Conservation (phyloP, 306 rosid species). For the Dicorynia guianensis region DNA sequence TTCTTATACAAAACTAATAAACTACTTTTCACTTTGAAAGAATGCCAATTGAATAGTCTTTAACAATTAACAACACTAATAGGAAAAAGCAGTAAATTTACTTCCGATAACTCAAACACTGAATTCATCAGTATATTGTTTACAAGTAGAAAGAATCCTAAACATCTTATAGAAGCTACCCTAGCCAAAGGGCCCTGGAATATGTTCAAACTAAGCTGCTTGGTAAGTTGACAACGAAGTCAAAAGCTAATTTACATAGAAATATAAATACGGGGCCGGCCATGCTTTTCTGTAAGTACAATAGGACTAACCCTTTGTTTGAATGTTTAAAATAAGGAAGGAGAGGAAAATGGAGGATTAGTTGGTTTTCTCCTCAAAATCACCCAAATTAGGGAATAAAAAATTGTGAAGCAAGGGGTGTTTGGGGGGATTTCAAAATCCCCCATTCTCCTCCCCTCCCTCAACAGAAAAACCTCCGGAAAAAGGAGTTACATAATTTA, state of each 20-base stretch:
- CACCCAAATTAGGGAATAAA: too few relatives aligned
- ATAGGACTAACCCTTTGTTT: background rate
- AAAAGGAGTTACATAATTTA: too few relatives aligned
- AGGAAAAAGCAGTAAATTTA: background rate
- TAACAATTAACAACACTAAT: background rate
- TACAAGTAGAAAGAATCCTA: background rate
- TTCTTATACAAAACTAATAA: constrained; percentile 9
- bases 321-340: too few relatives aligned
- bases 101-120: background rate
- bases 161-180: background rate
- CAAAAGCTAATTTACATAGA: background rate
- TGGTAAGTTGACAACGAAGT: background rate
- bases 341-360: too few relatives aligned
- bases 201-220: background rate
- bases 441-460: too few relatives aligned
- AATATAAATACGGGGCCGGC: background rate
- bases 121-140: background rate
- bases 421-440: too few relatives aligned
- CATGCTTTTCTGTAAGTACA: background rate
- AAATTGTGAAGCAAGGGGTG: too few relatives aligned
- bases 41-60: background rate
- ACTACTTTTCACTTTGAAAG: background rate
- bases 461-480: too few relatives aligned
- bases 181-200: background rate
- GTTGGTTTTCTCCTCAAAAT: too few relatives aligned